Conservation (phyloP, 2,329 filamentous ascomycete genomes). For the Diaporthe vaccinii region DNA sequence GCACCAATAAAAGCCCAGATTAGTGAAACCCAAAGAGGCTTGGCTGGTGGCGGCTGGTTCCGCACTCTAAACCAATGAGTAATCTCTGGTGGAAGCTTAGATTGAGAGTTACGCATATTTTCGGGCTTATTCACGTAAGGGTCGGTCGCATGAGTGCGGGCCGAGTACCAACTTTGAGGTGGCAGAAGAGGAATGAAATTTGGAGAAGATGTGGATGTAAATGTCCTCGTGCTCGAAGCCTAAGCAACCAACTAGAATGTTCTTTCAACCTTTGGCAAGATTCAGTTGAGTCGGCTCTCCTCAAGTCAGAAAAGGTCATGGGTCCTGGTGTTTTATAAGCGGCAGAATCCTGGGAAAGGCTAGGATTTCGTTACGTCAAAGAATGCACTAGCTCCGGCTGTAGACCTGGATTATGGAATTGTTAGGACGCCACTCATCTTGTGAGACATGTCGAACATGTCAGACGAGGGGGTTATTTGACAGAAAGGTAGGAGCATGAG, state of each 20-base stretch:
- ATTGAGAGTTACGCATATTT: background rate
- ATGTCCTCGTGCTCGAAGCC: background rate
- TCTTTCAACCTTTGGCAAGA: background rate
- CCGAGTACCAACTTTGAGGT: background rate
- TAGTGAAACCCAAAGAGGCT: background rate
- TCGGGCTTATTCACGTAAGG: too few relatives aligned
- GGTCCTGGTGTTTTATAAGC: constrained; percentile 3
- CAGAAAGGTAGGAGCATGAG: background rate
- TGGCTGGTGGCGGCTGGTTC: background rate
- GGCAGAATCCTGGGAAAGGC: background rate
- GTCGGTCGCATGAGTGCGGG: background rate
- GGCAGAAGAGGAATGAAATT: background rate
- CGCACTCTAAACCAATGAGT: constrained; percentile 5
- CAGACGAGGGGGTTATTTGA: background rate
- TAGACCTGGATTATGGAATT: background rate
- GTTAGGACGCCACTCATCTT: background rate
- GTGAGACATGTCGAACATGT: background rate
- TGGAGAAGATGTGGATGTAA: background rate
- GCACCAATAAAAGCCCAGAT: constrained; percentile 1
- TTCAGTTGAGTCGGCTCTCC: background rate
- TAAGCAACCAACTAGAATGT: background rate
- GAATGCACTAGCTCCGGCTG: constrained; percentile 1
- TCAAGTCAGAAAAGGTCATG: background rate
- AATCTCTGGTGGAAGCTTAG: background rate
- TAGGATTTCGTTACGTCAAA: background rate